Evolutionary conservation across 1,284 basidiomycete genomes (phyloP).

Genomic region (Cryptococcus neoformans): DNA sequence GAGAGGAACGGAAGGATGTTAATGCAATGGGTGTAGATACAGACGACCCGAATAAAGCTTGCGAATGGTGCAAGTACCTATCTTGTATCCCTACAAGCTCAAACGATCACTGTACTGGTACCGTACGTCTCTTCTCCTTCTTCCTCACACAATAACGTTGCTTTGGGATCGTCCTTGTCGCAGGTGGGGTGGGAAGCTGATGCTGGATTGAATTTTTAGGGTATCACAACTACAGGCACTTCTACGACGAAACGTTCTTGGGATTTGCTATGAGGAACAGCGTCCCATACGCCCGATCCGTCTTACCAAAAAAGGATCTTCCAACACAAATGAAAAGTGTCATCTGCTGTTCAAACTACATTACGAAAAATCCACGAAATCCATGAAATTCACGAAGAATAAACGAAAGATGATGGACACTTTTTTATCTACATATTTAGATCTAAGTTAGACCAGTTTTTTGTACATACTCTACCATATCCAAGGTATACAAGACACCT

Average conservation of each 20-base stretch:
- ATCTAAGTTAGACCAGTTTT: no score
- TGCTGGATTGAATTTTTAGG: slow-evolving; percentile 1
- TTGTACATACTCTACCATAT: no score
- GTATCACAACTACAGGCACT: slow-evolving; percentile 12
- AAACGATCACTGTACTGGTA: slow-evolving; percentile 75
- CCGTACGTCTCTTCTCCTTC: slow-evolving; percentile 25
- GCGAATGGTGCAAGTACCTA: slow-evolving; percentile 83
- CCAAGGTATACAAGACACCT: no score
- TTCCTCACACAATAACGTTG: background rate
- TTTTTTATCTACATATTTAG: no score
- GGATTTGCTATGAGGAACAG: slow-evolving; percentile 7
- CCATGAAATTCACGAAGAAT: no score
- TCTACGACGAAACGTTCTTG: slow-evolving; percentile 15
- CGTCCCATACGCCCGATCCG: no score
- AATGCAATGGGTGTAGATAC: slow-evolving; percentile 20
- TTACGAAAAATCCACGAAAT: no score
- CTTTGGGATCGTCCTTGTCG: no score
- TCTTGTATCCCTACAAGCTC: slow-evolving; percentile 76
- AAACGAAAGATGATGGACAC: no score
- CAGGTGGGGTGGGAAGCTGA: background rate
- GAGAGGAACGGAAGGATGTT: background rate
- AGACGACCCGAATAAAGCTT: slow-evolving; percentile 57
- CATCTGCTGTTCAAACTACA: no score
- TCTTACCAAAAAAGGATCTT: slow-evolving; percentile 47
- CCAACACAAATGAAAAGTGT: no score